Evolutionary conservation across 2,329 filamentous ascomycete species (phyloP).

Genomic region (Trichoderma sp.): DNA sequence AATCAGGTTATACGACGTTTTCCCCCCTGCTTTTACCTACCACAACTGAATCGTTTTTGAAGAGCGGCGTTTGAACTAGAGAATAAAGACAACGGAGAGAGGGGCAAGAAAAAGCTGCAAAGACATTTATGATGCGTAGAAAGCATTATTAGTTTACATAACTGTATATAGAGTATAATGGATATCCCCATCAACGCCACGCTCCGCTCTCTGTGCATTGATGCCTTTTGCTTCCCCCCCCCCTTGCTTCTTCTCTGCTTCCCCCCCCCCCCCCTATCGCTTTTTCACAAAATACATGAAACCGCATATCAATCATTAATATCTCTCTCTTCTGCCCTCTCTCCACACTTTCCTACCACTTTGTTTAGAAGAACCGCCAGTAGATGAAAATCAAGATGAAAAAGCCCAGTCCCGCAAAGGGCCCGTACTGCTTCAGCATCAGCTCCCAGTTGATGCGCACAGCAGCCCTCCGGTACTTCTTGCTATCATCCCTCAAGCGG

Average conservation of each 20-base stretch:
- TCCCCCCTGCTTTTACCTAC: neutral
- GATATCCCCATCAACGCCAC: constrained; percentile 26
- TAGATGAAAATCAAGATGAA: constrained; percentile 86
- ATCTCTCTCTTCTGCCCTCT: neutral
- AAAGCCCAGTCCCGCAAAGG: constrained; percentile 77
- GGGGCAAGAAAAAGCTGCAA: constrained; percentile 1
- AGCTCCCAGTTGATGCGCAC: constrained; percentile 98
- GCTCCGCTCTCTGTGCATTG: constrained; percentile 22
- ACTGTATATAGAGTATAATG: constrained; percentile 30
- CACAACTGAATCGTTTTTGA: neutral
- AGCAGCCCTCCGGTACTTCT: constrained; percentile 89
- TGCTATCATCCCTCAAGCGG: constrained; percentile 84
- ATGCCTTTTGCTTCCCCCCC: neutral
- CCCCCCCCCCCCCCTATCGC: neutral
- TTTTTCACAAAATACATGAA: constrained; percentile 41
- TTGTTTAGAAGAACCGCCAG: constrained; percentile 80
- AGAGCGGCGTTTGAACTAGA: constrained; percentile 3
- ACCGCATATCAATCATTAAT: neutral
- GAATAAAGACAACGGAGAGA: neutral
- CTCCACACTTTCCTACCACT: neutral
- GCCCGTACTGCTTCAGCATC: constrained; percentile 93
- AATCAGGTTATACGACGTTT: constrained; percentile 6
- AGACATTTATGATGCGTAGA: constrained; percentile 13
- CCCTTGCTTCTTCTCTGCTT: neutral
- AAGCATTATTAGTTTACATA: constrained; percentile 28